Base-by-base conservation (phyloP, 1,284 basidiomycete species). In the Ceratobasidium sp. region DNA sequence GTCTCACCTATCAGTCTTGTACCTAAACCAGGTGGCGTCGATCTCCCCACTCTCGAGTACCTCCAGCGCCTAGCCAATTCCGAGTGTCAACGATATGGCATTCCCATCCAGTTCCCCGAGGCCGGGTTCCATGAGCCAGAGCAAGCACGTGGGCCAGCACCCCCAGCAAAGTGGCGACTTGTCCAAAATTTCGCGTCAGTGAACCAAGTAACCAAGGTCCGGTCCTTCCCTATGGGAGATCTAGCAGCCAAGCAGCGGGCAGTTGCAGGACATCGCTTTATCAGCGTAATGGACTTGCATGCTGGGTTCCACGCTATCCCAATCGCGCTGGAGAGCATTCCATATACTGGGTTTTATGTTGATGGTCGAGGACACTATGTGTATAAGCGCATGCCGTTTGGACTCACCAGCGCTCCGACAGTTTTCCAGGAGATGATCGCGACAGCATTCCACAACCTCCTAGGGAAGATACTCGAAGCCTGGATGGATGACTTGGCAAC, bases 181-280 rank as follows among this genome's bases (percentile, higher is more conserved):
- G 69, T 68, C 53, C 74, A 74, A 27, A 71, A 72, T 19, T 74
- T 69, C 56, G 50, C 47, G 23, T 54, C 59, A 19, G 50, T 74
- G n/a, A 74, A 74, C 67, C 54, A 58, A 19, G 70, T 56, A 3
- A 74, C 73, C 1, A 52, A 72, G 53, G 56, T 74, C 2, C 46
- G 64, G 21, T 59, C 57, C 13, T 64, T 71, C 54, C 69, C 54
- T 14, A 67, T 59, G 39, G 11, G 33, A 36, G 33, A 36, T 11
- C 33, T 70, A 2, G 19, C 53, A 1, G 27, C 36, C 13, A 72
- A 62, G 33, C 59, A 70, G n/a, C 33, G 57, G 36, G 46, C 50
- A 21, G 49, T 70, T 16, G 60, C 64, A n/a, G 67, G 71, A 3
- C 68, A 73, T 29, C 49, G 59, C 1, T 70, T 56, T 47, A 36